Evolutionary conservation across 352 stramenopile genomes (phyloP).

Genomic region (Globisporangium barbulae): DNA sequence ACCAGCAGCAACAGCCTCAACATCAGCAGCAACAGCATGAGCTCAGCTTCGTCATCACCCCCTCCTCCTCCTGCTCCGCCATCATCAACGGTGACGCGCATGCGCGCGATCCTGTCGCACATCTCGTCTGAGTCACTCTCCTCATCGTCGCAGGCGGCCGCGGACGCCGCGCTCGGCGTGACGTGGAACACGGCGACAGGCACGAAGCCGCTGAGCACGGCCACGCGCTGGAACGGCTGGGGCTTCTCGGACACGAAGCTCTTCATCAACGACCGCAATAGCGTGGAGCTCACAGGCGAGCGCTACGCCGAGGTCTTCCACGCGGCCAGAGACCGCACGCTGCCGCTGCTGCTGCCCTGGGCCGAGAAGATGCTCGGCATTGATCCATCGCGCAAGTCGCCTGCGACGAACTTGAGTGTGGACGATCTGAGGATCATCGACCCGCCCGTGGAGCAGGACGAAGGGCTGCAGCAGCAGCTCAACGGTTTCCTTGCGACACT

Average conservation of each 20-base stretch:
- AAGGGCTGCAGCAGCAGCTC: constrained; percentile 23
- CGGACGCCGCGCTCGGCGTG: constrained; percentile 6
- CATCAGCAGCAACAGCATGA: background rate
- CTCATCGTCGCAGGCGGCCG: background rate
- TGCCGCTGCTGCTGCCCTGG: constrained; percentile 54
- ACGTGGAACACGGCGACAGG: background rate
- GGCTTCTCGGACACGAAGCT: constrained; percentile 69
- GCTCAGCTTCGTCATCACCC: background rate
- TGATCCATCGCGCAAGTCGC: constrained; percentile 33
- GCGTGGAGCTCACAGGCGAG: constrained; percentile 57
- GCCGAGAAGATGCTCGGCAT: constrained; percentile 55
- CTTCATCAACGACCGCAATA: constrained; percentile 50
- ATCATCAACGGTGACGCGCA: constrained; percentile 35
- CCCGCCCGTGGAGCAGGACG: constrained; percentile 10
- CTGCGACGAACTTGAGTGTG: constrained; percentile 25
- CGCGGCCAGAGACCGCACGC: constrained; percentile 31
- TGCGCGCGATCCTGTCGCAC: constrained; percentile 50
- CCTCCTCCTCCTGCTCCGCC: background rate
- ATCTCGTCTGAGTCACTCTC: constrained; percentile 17
- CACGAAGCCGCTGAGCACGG: constrained; percentile 20
- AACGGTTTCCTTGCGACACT: constrained; percentile 30
- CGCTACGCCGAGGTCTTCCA: constrained; percentile 68
- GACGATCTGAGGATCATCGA: constrained; percentile 29
- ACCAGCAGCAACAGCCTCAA: background rate
- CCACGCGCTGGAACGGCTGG: constrained; percentile 73